Conservation (phyloP, 106 monocot species). For the Cymbidium sinense region DNA sequence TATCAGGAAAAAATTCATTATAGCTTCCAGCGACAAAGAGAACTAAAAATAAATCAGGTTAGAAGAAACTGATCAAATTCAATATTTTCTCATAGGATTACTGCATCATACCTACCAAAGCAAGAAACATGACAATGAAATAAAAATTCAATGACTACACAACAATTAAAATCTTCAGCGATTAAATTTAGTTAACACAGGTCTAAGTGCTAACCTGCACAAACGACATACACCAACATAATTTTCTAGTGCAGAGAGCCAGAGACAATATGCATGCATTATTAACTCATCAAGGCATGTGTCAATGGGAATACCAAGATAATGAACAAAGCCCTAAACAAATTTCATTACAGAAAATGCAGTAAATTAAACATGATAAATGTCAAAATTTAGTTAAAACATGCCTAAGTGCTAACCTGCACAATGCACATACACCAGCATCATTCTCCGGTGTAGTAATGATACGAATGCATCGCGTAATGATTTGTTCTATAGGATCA, state of each 20-base stretch:
- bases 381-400: background rate
- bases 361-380: background rate
- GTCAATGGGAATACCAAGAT: background rate
- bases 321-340: background rate
- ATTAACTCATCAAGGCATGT: background rate
- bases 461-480: conserved; percentile 59
- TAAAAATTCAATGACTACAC: background rate
- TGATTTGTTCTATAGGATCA: conserved; percentile 68
- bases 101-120: background rate
- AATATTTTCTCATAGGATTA: background rate
- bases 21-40: background rate
- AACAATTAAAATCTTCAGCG: background rate
- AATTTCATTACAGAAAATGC: background rate
- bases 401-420: conserved; percentile 33
- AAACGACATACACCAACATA: background rate
- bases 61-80: background rate
- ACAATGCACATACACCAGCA: conserved; percentile 56
- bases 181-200: background rate
- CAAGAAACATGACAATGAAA: background rate
- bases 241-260: background rate
- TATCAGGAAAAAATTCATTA: background rate
- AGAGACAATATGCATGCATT: background rate
- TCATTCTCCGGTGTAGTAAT: conserved; percentile 41
- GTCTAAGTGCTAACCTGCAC: background rate
- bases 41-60: background rate